Base-by-base conservation (phyloP, 768 basidiomycete genomes). In the Trametes elegans region DNA sequence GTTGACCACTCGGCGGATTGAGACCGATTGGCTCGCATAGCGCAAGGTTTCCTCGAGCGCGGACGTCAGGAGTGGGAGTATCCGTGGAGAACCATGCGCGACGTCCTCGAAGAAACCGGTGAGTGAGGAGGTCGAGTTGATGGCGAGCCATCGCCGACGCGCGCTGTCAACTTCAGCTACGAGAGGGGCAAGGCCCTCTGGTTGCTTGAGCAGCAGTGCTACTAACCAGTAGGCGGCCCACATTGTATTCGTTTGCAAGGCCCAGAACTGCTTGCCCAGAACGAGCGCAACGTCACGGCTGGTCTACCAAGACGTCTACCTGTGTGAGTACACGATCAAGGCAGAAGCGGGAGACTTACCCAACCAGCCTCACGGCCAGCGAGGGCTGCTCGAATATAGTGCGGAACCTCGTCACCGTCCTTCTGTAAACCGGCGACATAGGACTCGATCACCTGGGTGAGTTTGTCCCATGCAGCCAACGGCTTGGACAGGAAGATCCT, bases 41-140 rank as follows among this genome's bases (percentile, higher is more conserved):
- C 67, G 64, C 14, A 69, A 52, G 14, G 61, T 50, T 45, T 69
- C 68, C 41, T 63, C 59, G 27, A 69, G 65, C 2, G 63, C 59
- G 27, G 65, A 65, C 11, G 44, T 52, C 9, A 65, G 29, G 7
- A 66, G 57, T 13, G 62, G 64, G 16, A 66, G 58, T 4, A 44
- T 24, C 26, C 48, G 47, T 19, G 49, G n/a, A 10, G 53, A 46
- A 36, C 27, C 27, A 19, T 45, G 21, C 4, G 31, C 27, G 19
- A 50, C 7, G 13, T 56, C 39, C 3, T 52, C 32, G 50, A 62
- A 51, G 38, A 52, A 38, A 55, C 54, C 40, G 43, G 46, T n/a
- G 13, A 60, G 18, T n/a, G 53, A 26, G 3, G 43, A 44, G 13
- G 46, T 45, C 7, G 62, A 58, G 42, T 64, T 53, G 4, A 52